Evolutionary conservation across 306 rosid genomes (phyloP), one percentile per base, ranked within the genome.

Genomic region (Sechiopsis laciniata): DNA sequence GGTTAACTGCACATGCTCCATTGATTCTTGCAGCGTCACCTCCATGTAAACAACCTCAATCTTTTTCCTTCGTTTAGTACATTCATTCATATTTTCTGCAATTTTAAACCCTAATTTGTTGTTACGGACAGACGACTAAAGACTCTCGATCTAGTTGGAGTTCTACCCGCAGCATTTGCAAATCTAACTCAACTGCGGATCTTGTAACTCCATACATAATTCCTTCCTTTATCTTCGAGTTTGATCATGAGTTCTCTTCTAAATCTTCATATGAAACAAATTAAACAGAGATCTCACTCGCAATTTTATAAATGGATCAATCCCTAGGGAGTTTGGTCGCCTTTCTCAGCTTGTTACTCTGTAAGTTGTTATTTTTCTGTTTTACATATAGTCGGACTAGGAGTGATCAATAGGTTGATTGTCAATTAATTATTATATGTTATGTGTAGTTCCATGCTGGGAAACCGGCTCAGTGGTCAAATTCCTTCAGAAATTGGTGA

Each of bases 401-500:
- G n/a, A 51, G 14, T 13, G 2, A 51, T 52, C 15, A 52, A 15
- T 14, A 14, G 55, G 55, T 51, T 52, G 17, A 14, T 52, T 15
- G 7, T 52, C 17, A 15, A 14, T 52, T 15, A 63, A 6, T 32
- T 74, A 2, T 32, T 74, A 1, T 37, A 37, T 55, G 10, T 64
- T 26, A 29, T 84, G 59, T 79, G 82, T 78, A 92, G 95, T 74
- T 81, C 86, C 37, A 81, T 89, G 81, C 14, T 74, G 42, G 97
- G 90, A 72, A 92, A 92, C 78, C 84, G 79, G 10, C 59, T 89
- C 14, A 72, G 76, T 48, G 97, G 96, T 74, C 45, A 78, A 19
- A 85, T 92, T 86, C 95, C 97, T 0, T 1, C 16, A 16, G 85
- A 83, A 81, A 79, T 86, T 22, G 92, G 90, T n/a, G 73, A 84